These are phyloP conservation scores for Apiospora aurea DNA, from an alignment of 2,329 filamentous ascomycete species.

Conservation along the genomic window DNA sequence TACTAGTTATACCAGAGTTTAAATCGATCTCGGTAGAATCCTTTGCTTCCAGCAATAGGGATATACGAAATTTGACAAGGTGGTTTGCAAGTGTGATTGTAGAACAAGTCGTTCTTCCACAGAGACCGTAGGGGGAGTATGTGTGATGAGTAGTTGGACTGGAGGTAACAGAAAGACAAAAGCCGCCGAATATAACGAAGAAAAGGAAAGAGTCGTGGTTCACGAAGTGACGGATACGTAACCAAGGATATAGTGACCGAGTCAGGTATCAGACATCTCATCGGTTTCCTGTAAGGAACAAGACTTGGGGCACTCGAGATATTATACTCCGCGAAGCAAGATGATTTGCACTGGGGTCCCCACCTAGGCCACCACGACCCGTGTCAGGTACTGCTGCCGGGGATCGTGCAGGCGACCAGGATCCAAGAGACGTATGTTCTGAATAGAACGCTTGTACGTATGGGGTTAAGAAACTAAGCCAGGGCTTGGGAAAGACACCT, in stretches of 20 bases:
- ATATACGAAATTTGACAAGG: background rate
- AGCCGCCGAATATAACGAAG: conserved; percentile 21
- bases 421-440: conserved; percentile 5
- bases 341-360: conserved; percentile 23
- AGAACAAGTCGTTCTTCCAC: background rate
- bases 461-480: conserved; percentile 6
- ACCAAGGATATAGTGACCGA: conserved; percentile 18
- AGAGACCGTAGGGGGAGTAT: background rate
- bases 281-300: conserved; percentile 14
- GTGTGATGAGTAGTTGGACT: background rate
- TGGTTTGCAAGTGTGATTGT: background rate
- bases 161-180: conserved; percentile 18
- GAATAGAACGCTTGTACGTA: conserved; percentile 18
- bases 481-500: conserved; percentile 17
- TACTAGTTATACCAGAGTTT: conserved; percentile 31
- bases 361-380: conserved; percentile 12
- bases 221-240: background rate
- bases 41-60: background rate
- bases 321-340: conserved; percentile 18
- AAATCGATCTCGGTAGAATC: background rate
- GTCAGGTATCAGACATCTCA: conserved; percentile 19
- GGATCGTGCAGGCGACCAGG: conserved; percentile 18
- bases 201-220: conserved; percentile 20
- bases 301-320: conserved; percentile 17
- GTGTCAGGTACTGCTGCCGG: conserved; percentile 20